Evolutionary conservation across 139 green algal species (phyloP).

Genomic region (Chlamydomonas urium): DNA sequence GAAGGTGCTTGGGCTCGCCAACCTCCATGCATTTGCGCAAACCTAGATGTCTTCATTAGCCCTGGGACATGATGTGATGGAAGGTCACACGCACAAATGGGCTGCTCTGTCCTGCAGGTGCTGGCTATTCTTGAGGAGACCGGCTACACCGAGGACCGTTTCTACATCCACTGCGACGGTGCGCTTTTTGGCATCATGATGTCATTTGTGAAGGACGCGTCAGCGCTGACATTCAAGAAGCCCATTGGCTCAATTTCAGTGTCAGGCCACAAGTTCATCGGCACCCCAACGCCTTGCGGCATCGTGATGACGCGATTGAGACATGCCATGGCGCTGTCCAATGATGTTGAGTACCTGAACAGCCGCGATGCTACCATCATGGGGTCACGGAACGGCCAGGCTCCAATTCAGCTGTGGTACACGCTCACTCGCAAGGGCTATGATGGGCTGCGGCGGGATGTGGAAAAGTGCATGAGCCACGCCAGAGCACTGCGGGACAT

Average conservation of each 20-base stretch:
- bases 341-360: slow-evolving; percentile 94
- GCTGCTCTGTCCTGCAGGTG: slow-evolving; percentile 31
- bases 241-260: slow-evolving; percentile 81
- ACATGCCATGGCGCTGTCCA: slow-evolving; percentile 55
- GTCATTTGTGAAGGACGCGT: slow-evolving; percentile 1
- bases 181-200: slow-evolving; percentile 64
- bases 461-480: slow-evolving; percentile 76
- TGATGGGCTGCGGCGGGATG: slow-evolving; percentile 69
- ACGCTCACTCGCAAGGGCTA: slow-evolving; percentile 73
- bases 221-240: slow-evolving; percentile 50
- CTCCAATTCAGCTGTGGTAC: slow-evolving; percentile 85
- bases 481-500: slow-evolving; percentile 67
- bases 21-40: no score
- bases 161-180: slow-evolving; percentile 98
- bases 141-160: slow-evolving; percentile 85
- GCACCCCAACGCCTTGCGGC: slow-evolving; percentile 67
- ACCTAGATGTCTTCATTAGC: no score
- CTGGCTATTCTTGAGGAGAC: slow-evolving; percentile 48
- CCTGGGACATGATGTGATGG: no score
- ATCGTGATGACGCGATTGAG: slow-evolving; percentile 62
- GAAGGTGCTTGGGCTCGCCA: not conserved
- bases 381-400: slow-evolving; percentile 83
- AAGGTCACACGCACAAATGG: not conserved
- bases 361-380: slow-evolving; percentile 84
- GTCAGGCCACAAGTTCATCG: slow-evolving; percentile 85